A percentile compares a stretch with the other conserved stretches of the same genome.
Evolutionary conservation across 1,139 yeast genomes (phyloP).

Genomic region (Geotrichum klebahnii): DNA sequence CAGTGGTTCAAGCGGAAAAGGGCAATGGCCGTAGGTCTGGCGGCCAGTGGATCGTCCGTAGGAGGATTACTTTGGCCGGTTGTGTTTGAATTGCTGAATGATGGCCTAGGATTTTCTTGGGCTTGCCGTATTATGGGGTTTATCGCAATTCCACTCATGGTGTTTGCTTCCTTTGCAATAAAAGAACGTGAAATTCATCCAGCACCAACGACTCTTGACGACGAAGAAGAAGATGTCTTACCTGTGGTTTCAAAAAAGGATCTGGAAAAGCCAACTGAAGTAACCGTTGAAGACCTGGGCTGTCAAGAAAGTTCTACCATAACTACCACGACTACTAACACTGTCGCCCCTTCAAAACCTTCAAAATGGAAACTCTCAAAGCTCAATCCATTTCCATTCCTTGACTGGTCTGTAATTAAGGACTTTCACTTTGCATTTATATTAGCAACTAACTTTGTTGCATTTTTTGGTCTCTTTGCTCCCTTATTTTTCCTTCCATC

Average conservation of each 20-base stretch:
- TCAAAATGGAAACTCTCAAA: no score
- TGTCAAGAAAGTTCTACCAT: no score
- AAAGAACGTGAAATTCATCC: constrained; percentile 9
- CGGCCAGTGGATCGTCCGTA: constrained; percentile 57
- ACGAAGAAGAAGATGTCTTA: background rate
- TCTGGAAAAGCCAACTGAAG: no score
- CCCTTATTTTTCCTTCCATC: constrained; percentile 36
- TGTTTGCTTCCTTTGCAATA: constrained; percentile 38
- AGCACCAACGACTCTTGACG: background rate
- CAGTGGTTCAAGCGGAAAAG: constrained; percentile 55
- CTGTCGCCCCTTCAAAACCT: no score
- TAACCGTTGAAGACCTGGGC: no score
- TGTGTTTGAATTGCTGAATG: constrained; percentile 39
- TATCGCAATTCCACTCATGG: constrained; percentile 42
- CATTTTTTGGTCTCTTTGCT: constrained; percentile 41
- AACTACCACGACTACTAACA: no score
- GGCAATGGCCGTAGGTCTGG: constrained; percentile 55
- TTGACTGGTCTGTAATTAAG: constrained; percentile 27
- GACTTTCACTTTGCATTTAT: constrained; percentile 25
- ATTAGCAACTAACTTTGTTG: constrained; percentile 30
- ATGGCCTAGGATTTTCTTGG: constrained; percentile 49
- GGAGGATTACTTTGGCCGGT: constrained; percentile 61
- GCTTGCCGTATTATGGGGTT: constrained; percentile 50
- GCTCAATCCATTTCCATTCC: background rate
- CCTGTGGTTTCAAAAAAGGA: background rate